A percentile compares a stretch with the other conserved stretches of the same genome.
Conservation (phyloP, 2,329 filamentous ascomycete genomes). For the Fusarium sp. region DNA sequence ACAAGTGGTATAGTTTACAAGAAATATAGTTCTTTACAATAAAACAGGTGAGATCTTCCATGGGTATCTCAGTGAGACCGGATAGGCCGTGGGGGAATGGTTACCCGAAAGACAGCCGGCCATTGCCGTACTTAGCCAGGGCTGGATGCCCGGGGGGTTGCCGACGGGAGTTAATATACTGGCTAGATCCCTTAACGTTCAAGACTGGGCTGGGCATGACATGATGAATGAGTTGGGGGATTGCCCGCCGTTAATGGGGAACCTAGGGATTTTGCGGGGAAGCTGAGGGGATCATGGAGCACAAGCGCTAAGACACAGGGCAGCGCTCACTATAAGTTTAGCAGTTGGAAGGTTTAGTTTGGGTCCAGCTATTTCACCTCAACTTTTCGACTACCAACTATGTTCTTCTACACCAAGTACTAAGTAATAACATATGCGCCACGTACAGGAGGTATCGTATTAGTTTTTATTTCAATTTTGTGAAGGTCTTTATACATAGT, state of each 20-base stretch:
- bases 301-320: slow-evolving; percentile 31
- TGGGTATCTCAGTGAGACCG: slow-evolving; percentile 6
- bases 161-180: slow-evolving; percentile 13
- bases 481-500: slow-evolving; percentile 27
- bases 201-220: background rate
- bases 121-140: slow-evolving; percentile 55
- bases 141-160: slow-evolving; percentile 13
- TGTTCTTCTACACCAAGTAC: background rate
- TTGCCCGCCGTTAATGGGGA: background rate
- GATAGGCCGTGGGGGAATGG: slow-evolving; percentile 33
- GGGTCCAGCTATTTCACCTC: background rate
- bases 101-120: slow-evolving; percentile 52
- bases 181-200: no score
- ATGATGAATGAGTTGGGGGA: slow-evolving; percentile 21
- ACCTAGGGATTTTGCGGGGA: slow-evolving; percentile 37
- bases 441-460: background rate
- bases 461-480: slow-evolving; percentile 26
- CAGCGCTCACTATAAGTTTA: background rate
- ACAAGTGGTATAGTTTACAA: background rate
- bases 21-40: slow-evolving; percentile 1
- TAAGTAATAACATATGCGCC: background rate
- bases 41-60: slow-evolving; percentile 1
- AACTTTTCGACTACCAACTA: no score
- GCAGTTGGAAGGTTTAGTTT: background rate
- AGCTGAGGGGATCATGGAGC: slow-evolving; percentile 22